These are phyloP conservation scores for Pontederia crassipes DNA, from an alignment of 176 grass and related monocot species.

Conservation along the genomic window DNA sequence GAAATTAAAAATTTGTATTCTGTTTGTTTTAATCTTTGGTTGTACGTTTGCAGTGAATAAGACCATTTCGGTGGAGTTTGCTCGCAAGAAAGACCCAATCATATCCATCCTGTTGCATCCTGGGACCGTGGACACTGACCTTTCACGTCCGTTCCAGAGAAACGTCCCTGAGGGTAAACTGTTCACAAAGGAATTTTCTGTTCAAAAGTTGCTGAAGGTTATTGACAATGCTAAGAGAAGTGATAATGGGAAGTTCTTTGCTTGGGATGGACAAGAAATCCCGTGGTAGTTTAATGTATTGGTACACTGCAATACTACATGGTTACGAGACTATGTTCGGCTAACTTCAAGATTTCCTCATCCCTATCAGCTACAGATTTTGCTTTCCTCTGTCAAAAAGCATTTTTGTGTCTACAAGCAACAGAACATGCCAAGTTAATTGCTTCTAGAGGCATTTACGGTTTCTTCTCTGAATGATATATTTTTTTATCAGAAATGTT, in stretches of 20 bases:
- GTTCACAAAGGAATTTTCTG: constrained; percentile 68
- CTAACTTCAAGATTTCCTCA: too few relatives aligned
- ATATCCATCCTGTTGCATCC: constrained; percentile 80
- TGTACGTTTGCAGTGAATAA: constrained; percentile 60
- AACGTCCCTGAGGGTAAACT: constrained; percentile 61
- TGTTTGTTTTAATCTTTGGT: background rate
- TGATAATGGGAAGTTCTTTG: constrained; percentile 85
- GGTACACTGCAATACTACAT: too few relatives aligned
- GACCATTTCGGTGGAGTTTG: constrained; percentile 64
- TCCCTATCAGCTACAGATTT: too few relatives aligned
- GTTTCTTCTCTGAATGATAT: too few relatives aligned
- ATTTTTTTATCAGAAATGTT: too few relatives aligned
- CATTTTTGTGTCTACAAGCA: too few relatives aligned
- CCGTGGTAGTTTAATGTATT: constrained; percentile 30
- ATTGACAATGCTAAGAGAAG: constrained; percentile 49
- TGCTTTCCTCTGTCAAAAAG: too few relatives aligned
- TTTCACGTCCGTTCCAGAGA: constrained; percentile 70
- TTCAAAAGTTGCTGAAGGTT: constrained; percentile 54
- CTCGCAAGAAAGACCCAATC: constrained; percentile 51
- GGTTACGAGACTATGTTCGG: too few relatives aligned
- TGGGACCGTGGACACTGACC: constrained; percentile 80
- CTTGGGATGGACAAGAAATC: constrained; percentile 80
- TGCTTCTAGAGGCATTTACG: too few relatives aligned
- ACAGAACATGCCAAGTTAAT: too few relatives aligned
- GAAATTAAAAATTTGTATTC: too few relatives aligned